Percentiles rank a stretch among this genome's conserved stretches.
Evolutionary conservation across 2,329 filamentous ascomycete species (phyloP).

Genomic region (Alternaria sp.): DNA sequence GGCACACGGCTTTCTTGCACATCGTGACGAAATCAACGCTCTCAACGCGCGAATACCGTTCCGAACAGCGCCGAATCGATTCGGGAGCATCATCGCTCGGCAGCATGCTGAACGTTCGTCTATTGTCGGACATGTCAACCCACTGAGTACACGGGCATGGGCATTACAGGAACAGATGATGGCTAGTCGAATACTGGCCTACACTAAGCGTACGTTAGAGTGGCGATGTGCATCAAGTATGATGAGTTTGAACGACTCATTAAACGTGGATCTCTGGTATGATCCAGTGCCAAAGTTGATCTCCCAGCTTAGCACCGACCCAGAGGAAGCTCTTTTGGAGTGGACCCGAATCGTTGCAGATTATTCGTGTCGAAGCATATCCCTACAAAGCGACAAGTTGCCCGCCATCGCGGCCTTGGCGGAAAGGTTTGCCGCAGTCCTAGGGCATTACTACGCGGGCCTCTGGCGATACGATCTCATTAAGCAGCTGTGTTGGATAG

Average conservation of each 20-base stretch:
- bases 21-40: fast-evolving
- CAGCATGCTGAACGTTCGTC: too few species aligned
- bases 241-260: neutral
- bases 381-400: neutral
- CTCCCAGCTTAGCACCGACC: neutral
- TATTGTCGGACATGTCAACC: too few species aligned
- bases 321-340: neutral
- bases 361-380: neutral
- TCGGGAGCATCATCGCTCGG: neutral
- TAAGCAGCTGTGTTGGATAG: neutral
- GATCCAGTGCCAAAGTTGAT: neutral
- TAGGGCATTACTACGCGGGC: neutral
- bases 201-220: neutral
- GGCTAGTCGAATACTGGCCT: neutral
- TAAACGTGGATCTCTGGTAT: fast-evolving
- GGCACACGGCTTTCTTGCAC: neutral
- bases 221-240: neutral
- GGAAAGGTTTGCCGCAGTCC: neutral
- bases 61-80: neutral
- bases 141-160: neutral
- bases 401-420: neutral
- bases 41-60: neutral
- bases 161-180: neutral
- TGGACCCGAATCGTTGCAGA: fast-evolving
- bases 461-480: neutral